Evolutionary conservation across 2,329 filamentous ascomycete species (phyloP).

Genomic region (Xenoacremonium recifei): DNA sequence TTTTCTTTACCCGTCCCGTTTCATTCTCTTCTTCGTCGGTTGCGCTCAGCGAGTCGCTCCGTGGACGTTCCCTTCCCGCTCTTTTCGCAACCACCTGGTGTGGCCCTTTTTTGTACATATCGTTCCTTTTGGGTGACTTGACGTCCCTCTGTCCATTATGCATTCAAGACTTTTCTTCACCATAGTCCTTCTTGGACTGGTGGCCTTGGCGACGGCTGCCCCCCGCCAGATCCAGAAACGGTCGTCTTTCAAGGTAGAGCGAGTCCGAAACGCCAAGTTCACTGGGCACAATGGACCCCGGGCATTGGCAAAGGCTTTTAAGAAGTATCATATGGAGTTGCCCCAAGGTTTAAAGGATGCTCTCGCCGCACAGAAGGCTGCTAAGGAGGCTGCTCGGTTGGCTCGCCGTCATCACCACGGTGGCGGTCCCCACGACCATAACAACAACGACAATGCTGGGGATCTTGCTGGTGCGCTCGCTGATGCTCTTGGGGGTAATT

Average conservation of each 20-base stretch:
- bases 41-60: not conserved
- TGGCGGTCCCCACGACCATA: not conserved
- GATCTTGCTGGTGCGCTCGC: not conserved
- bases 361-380: slow-evolving; percentile 25
- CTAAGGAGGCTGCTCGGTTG: slow-evolving; percentile 7
- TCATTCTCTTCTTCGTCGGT: not conserved
- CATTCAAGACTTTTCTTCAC: slow-evolving; percentile 10
- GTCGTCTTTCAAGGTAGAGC: slow-evolving; percentile 62
- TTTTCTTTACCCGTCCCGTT: not conserved
- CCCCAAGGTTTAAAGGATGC: slow-evolving; percentile 41
- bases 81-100: not conserved
- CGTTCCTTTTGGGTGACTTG: slow-evolving; percentile 3
- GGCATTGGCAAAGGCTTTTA: slow-evolving; percentile 64
- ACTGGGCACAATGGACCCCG: slow-evolving; percentile 53
- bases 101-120: slow-evolving; percentile 1
- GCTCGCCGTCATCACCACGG: not conserved
- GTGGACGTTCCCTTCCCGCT: not conserved
- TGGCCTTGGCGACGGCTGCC: slow-evolving; percentile 47
- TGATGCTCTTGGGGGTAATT: not conserved
- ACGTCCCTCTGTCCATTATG: slow-evolving; percentile 10
- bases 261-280: slow-evolving; percentile 55
- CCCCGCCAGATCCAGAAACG: slow-evolving; percentile 46
- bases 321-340: slow-evolving; percentile 62
- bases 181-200: slow-evolving; percentile 43
- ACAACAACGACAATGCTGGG: not conserved